Percentiles rank a stretch among this genome's conserved stretches.
Evolutionary conservation across 345 rosid genomes (phyloP).

Genomic region (Aquilaria sinensis): DNA sequence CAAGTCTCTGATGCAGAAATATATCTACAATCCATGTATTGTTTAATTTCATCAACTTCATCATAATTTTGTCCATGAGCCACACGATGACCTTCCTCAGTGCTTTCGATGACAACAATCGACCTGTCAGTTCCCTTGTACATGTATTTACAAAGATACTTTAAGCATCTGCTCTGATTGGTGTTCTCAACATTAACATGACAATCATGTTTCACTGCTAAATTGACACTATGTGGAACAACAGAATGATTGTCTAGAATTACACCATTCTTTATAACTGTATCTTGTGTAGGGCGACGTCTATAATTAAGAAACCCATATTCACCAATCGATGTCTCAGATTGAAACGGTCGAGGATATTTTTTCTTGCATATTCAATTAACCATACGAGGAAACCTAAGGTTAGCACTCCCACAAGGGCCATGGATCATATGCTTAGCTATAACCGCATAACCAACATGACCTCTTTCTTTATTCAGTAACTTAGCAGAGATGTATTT

Average conservation of each 20-base stretch:
- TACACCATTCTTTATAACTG: not conserved
- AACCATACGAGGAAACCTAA: not conserved
- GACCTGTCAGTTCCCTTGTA: not conserved
- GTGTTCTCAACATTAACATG: too few species aligned
- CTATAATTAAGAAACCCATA: not conserved
- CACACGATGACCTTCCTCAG: not conserved
- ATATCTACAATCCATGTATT: not conserved
- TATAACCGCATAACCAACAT: not conserved
- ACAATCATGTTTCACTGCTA: too few species aligned
- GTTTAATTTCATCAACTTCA: not conserved
- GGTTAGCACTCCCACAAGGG: not conserved
- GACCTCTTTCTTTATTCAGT: too few species aligned
- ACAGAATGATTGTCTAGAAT: too few species aligned
- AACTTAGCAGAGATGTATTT: not conserved
- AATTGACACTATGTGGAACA: too few species aligned
- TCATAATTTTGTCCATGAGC: not conserved
- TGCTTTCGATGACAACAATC: not conserved
- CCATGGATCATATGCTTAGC: slow-evolving; percentile 4
- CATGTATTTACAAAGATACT: too few species aligned
- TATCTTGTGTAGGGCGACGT: not conserved
- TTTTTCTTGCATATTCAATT: not conserved
- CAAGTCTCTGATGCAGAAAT: not conserved
- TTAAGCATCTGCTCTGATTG: too few species aligned
- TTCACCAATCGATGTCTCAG: not conserved
- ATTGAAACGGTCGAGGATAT: not conserved